Conservation (phyloP, 176 grass and related monocot genomes). For the Paspalum vaginatum region DNA sequence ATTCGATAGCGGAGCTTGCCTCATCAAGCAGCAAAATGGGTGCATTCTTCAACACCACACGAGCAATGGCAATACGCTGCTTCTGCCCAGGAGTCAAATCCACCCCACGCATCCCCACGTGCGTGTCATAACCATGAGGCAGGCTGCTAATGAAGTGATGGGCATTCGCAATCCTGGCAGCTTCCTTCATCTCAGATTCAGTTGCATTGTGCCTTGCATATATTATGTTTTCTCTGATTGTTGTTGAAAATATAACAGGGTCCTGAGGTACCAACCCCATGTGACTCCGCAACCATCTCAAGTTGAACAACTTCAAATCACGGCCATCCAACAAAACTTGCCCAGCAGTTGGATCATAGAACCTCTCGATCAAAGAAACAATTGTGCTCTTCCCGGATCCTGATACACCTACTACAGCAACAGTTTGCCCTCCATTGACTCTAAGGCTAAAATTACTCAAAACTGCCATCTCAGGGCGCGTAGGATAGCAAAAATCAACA, state of each 20-base stretch:
- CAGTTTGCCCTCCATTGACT: conserved; percentile 88
- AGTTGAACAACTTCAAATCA: conserved; percentile 92
- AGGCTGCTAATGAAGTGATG: conserved; percentile 98
- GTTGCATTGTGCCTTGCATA: conserved; percentile 96
- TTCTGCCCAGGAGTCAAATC: conserved; percentile 95
- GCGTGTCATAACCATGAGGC: conserved; percentile 95
- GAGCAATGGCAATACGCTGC: conserved; percentile 91
- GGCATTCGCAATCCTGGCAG: conserved; percentile 92
- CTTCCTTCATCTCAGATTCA: conserved; percentile 96
- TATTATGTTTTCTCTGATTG: conserved; percentile 96
- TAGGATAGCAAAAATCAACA: conserved; percentile 91
- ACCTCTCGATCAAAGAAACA: conserved; percentile 91
- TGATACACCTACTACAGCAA: conserved; percentile 92
- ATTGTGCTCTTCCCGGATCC: conserved; percentile 97
- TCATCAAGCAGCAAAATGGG: conserved; percentile 93
- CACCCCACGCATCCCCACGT: conserved; percentile 91
- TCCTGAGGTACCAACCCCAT: conserved; percentile 96
- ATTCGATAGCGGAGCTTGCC: conserved; percentile 93
- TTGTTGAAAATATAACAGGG: conserved; percentile 98
- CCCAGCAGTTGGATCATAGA: conserved; percentile 85
- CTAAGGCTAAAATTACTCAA: conserved; percentile 94
- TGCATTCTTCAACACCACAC: conserved; percentile 94
- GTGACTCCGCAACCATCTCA: conserved; percentile 94
- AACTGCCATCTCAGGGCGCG: conserved; percentile 79
- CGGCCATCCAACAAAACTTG: conserved; percentile 93